Evolutionary conservation across 257 asterid genomes (phyloP), one percentile per base, ranked within the genome.

Genomic region (Catharanthus roseus): DNA sequence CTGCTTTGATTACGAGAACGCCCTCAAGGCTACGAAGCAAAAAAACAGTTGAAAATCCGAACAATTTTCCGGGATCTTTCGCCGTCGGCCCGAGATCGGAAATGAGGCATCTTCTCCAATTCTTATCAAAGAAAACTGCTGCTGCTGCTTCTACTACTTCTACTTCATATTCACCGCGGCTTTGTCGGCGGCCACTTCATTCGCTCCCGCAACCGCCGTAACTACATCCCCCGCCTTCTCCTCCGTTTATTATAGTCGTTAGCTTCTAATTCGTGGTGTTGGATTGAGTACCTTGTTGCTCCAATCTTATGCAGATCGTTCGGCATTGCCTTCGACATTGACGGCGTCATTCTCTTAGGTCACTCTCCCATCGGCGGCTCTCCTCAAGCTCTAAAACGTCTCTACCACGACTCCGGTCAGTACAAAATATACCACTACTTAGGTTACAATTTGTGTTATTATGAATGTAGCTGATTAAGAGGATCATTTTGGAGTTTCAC

Each of bases 241-340:
- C 21, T 42, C 1, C 29, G 18, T 13, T 8, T 45, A 23, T 24
- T 61, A 21, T 29, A 26, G 8, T 67, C 2, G 29, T 49, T 67
- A 3, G 29, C 55, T 45, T 41, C 55, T 66, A 36, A 36, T 65
- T 26, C 34, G 6, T 67, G 13, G 7, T 42, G 38, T 8, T 29
- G 38, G 18, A 45, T 50, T 47, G 50, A 41, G 38, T 44, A 42
- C 12, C 41, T 18, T 16, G 16, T 29, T 67, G 15, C 29, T 31
- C 16, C 16, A 26, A 31, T 70, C 39, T 55, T n/a, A 6, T 39
- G 70, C 70, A 75, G 79, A 29, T 77, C 91, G 39, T 91, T 91
- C 45, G 97, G 96, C 79, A 85, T 93, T 75, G 97, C 97, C 1
- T 91, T 93, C 75, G 97, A 93, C 85, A 91, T 93, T 47, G 99